These are phyloP conservation scores for Fraxinus angustifolia DNA, from an alignment of 305 asterid species.

Conservation along the genomic window DNA sequence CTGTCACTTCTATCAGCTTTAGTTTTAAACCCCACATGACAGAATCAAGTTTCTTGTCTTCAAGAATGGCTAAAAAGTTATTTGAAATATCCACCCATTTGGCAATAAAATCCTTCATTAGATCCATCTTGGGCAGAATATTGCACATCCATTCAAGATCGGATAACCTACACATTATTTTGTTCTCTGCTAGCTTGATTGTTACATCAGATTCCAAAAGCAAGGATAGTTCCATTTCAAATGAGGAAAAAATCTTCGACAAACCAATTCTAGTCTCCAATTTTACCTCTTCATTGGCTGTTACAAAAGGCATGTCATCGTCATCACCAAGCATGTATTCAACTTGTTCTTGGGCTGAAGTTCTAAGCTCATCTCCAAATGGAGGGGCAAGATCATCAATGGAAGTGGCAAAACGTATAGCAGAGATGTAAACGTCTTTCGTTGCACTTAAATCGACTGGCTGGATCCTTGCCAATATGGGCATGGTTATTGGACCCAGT, in stretches of 20 bases:
- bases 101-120: slow-evolving; percentile 55
- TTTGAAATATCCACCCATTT: slow-evolving; percentile 55
- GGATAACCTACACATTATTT: slow-evolving; percentile 30
- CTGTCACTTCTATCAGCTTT: slow-evolving; percentile 49
- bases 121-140: slow-evolving; percentile 52
- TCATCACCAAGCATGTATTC: slow-evolving; percentile 72
- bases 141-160: slow-evolving; percentile 74
- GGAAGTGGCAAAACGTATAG: slow-evolving; percentile 63
- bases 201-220: slow-evolving; percentile 28
- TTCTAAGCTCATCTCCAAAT: slow-evolving; percentile 54
- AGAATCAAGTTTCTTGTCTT: slow-evolving; percentile 39
- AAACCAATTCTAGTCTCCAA: slow-evolving; percentile 46
- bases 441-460: slow-evolving; percentile 43
- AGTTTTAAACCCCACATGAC: slow-evolving; percentile 49
- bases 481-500: slow-evolving; percentile 40
- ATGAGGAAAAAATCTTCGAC: slow-evolving; percentile 41
- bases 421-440: slow-evolving; percentile 54
- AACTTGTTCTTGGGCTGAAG: slow-evolving; percentile 72
- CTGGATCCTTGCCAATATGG: slow-evolving; percentile 41
- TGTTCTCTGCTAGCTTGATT: slow-evolving; percentile 24
- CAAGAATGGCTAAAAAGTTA: slow-evolving; percentile 28
- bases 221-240: slow-evolving; percentile 41
- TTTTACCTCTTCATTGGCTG: slow-evolving; percentile 52
- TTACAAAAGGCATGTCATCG: slow-evolving; percentile 44
- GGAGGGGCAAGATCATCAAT: slow-evolving; percentile 36